A percentile compares a stretch with the other conserved stretches of the same genome.
Conservation (phyloP, 306 rosid species). For the Vigna trinervia region DNA sequence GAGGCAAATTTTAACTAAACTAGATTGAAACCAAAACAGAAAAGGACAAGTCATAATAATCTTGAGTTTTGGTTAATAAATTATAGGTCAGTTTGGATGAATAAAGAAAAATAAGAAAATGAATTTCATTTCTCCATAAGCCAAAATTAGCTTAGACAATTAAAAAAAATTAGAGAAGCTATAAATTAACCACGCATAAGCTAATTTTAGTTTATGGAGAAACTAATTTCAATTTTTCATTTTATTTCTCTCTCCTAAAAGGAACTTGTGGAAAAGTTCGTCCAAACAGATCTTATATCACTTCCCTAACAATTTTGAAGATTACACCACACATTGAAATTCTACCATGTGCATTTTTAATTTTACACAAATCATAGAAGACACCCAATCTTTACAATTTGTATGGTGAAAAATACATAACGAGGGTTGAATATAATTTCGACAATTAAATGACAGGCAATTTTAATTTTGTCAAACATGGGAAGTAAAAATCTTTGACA, state of each 20-base stretch:
- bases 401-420: background rate
- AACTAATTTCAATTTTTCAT: too few relatives aligned
- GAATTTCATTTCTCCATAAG: too few relatives aligned
- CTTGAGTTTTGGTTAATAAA: background rate
- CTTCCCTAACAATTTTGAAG: slow-evolving; percentile 1
- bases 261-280: too few relatives aligned
- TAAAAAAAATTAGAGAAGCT: too few relatives aligned
- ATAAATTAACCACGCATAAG: too few relatives aligned
- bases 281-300: background rate
- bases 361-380: background rate
- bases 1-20: background rate
- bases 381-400: background rate
- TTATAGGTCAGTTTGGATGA: background rate
- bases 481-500: background rate
- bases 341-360: background rate
- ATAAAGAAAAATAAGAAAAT: too few relatives aligned
- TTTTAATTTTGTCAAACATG: background rate
- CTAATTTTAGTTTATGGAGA: too few relatives aligned
- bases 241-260: too few relatives aligned
- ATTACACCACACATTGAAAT: background rate
- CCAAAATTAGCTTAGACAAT: too few relatives aligned
- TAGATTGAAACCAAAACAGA: background rate
- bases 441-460: background rate
- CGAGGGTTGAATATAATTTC: background rate
- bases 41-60: background rate